Conservation (phyloP, 306 rosid species). For the Dryas drummondii region DNA sequence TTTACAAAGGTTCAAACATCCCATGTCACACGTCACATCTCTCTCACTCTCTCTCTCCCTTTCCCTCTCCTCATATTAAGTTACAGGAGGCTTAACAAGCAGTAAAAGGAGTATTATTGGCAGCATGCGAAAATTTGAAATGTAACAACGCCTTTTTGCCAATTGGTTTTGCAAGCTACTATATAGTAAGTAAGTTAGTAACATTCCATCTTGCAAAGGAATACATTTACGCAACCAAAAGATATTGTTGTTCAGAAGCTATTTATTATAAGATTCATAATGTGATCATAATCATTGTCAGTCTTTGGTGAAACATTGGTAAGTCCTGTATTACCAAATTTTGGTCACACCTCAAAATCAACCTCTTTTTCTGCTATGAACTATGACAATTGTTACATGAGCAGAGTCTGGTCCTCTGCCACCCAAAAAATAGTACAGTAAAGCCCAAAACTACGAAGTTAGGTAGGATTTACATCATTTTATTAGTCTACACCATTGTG, state of each 20-base stretch:
- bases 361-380: background rate
- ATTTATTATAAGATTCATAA: background rate
- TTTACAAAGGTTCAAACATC: too few relatives aligned
- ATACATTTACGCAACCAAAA: too few relatives aligned
- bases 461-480: conserved; percentile 3
- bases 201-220: too few relatives aligned
- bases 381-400: conserved; percentile 14
- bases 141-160: background rate
- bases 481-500: background rate
- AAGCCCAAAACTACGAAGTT: background rate
- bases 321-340: conserved; percentile 8
- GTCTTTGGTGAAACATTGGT: background rate
- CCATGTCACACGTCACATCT: too few relatives aligned
- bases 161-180: background rate
- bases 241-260: too few relatives aligned
- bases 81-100: too few relatives aligned
- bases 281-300: background rate
- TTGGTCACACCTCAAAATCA: conserved; percentile 15
- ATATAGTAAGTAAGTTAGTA: too few relatives aligned
- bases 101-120: too few relatives aligned
- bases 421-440: conserved; percentile 1
- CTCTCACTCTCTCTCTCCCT: too few relatives aligned
- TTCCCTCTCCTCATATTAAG: too few relatives aligned
- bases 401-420: conserved; percentile 16
- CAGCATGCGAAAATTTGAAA: too few relatives aligned